phyloP scores from a whole-genome alignment of 768 basidiomycete species.

The Multifurca ochricompacta region DNA sequence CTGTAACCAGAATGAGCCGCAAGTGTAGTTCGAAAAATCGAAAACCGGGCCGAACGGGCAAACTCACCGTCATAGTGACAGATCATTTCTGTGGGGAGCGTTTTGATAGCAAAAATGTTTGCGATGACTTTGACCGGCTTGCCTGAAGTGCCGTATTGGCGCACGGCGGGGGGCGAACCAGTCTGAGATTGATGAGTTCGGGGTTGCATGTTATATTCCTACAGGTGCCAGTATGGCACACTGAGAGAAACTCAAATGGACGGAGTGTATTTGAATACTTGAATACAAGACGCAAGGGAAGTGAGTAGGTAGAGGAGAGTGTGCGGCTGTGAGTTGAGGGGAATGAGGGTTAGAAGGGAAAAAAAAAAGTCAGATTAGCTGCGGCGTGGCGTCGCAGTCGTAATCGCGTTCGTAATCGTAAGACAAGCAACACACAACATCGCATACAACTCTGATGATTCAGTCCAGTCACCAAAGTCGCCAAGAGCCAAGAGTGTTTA shows the following conservation, averaged over 20 bases:
- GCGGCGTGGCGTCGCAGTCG: no score
- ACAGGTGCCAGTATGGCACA: neutral
- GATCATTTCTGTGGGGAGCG: slow-evolving; percentile 11
- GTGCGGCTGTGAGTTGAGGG: no score
- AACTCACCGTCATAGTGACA: slow-evolving; percentile 16
- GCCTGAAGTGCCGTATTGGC: slow-evolving; percentile 11
- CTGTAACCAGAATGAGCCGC: neutral
- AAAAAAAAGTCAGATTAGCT: no score
- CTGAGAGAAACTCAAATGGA: neutral
- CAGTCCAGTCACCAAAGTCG: no score
- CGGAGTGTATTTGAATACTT: no score
- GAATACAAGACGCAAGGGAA: neutral
- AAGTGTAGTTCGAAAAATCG: neutral
- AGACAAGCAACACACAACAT: no score
- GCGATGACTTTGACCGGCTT: slow-evolving; percentile 9
- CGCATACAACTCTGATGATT: no score
- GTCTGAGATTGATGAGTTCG: neutral
- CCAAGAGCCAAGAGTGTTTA: no score
- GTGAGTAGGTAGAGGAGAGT: no score
- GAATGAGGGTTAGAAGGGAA: no score
- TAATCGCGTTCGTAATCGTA: no score
- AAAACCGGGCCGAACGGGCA: neutral
- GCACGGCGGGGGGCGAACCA: neutral
- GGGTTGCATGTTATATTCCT: slow-evolving; percentile 11
- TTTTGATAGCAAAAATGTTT: slow-evolving; percentile 12